Conservation (phyloP, 2,329 filamentous ascomycete species). For the Diaporthe humulicola region DNA sequence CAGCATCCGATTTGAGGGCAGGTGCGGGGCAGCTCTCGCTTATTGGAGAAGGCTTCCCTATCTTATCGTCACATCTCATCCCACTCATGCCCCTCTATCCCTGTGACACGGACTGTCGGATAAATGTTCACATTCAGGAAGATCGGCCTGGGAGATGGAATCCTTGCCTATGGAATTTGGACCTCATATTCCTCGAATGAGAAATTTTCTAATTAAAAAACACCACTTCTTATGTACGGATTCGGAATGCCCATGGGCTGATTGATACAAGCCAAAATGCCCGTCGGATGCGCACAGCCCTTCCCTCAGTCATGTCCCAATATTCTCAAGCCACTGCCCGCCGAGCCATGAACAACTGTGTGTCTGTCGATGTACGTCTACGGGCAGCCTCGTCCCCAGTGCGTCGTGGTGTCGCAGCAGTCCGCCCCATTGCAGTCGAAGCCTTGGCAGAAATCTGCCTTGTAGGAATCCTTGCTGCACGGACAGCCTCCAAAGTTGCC, state of each 20-base stretch:
- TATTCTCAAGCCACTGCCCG: not conserved
- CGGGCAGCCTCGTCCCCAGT: conserved; percentile 10
- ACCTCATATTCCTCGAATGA: not conserved
- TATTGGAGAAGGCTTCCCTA: not conserved
- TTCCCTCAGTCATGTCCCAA: not conserved
- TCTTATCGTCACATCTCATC: not conserved
- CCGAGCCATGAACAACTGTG: not conserved
- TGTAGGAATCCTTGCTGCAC: conserved; percentile 6
- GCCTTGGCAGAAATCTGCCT: conserved; percentile 10
- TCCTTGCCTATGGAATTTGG: not conserved
- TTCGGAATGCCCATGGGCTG: not conserved
- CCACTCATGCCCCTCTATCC: not conserved
- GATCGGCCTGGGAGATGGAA: not conserved
- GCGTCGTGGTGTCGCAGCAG: conserved; percentile 13
- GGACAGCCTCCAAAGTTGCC: conserved; percentile 8
- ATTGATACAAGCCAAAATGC: too few relatives aligned
- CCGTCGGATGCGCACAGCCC: too few relatives aligned
- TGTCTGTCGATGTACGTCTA: not conserved
- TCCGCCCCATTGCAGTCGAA: conserved; percentile 10
- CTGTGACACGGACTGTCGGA: not conserved
- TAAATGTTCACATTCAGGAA: not conserved
- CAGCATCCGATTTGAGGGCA: conserved; percentile 3
- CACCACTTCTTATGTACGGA: not conserved
- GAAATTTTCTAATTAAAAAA: too few relatives aligned
- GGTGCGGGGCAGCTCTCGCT: conserved; percentile 19